These are phyloP conservation scores for Scleromitrula shiraiana DNA, from an alignment of 2,329 filamentous ascomycete genomes.

Conservation along the genomic window DNA sequence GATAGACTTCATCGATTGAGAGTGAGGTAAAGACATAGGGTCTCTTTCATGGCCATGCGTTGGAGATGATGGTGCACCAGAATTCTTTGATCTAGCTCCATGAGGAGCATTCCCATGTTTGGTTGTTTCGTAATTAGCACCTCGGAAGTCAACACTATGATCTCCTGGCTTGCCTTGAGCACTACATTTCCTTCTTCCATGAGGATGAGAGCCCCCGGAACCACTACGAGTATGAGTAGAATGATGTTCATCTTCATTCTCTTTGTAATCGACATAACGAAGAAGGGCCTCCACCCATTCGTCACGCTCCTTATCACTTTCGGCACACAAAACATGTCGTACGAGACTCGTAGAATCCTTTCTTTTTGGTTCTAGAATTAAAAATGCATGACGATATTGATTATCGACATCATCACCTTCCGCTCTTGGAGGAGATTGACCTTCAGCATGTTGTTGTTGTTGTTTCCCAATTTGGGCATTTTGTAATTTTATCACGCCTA, in stretches of 20 bases:
- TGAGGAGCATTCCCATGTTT: conserved; percentile 30
- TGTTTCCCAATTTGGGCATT: conserved; percentile 94
- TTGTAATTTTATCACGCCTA: conserved; percentile 87
- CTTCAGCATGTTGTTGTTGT: conserved; percentile 49
- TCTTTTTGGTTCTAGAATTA: conserved; percentile 91
- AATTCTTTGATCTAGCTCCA: conserved; percentile 25
- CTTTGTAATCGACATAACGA: conserved; percentile 75
- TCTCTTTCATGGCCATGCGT: conserved; percentile 25
- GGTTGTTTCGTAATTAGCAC: conserved; percentile 32
- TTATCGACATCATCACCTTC: conserved; percentile 73
- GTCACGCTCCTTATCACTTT: conserved; percentile 88
- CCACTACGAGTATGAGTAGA: conserved; percentile 34
- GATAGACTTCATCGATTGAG: conserved; percentile 47
- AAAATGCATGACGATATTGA: conserved; percentile 92
- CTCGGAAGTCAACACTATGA: conserved; percentile 32
- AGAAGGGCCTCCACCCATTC: conserved; percentile 87
- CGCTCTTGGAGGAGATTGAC: conserved; percentile 51
- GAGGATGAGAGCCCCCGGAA: conserved; percentile 31
- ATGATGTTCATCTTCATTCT: conserved; percentile 51
- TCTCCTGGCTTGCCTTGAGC: conserved; percentile 30
- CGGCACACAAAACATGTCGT: conserved; percentile 89
- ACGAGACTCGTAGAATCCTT: conserved; percentile 85
- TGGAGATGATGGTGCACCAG: conserved; percentile 27
- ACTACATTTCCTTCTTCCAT: conserved; percentile 39
- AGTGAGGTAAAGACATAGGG: conserved; percentile 22